Percentiles rank a stretch among this genome's conserved stretches.
These are phyloP conservation scores for Vitis labrusca DNA, from an alignment of 164 flowering plant species.

Conservation along the genomic window DNA sequence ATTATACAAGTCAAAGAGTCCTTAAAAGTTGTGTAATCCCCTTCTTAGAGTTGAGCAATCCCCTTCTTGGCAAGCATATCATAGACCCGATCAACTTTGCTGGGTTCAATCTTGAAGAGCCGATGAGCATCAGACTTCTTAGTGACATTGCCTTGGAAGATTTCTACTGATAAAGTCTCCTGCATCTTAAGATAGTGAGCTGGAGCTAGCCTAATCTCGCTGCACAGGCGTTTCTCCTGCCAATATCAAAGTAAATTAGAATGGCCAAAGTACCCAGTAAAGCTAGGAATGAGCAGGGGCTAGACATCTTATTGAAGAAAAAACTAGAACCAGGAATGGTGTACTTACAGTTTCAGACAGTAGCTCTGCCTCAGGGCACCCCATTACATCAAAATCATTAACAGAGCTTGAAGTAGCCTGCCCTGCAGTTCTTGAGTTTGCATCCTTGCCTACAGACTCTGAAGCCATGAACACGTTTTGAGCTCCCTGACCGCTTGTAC, in stretches of 20 bases:
- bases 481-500: constrained; percentile 24
- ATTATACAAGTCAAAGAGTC: neutral
- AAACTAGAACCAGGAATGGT: neutral
- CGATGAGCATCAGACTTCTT: constrained; percentile 40
- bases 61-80: constrained; percentile 42
- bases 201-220: constrained; percentile 30
- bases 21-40: constrained; percentile 30
- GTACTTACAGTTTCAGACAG: constrained; percentile 43
- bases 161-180: constrained; percentile 26
- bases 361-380: constrained; percentile 22
- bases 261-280: neutral
- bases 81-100: constrained; percentile 37
- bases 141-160: constrained; percentile 27
- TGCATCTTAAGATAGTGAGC: constrained; percentile 31
- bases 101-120: constrained; percentile 31
- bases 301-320: neutral
- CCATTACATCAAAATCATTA: constrained; percentile 20
- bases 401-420: constrained; percentile 26
- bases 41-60: constrained; percentile 29
- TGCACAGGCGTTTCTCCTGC: constrained; percentile 43
- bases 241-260: neutral
- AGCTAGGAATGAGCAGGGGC: neutral
- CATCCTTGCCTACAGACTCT: constrained; percentile 27
- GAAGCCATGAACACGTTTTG: constrained; percentile 19
- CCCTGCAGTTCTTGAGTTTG: constrained; percentile 19